These are phyloP conservation scores for Apiospora hydei DNA, from an alignment of 2,329 filamentous ascomycete genomes.

Conservation along the genomic window DNA sequence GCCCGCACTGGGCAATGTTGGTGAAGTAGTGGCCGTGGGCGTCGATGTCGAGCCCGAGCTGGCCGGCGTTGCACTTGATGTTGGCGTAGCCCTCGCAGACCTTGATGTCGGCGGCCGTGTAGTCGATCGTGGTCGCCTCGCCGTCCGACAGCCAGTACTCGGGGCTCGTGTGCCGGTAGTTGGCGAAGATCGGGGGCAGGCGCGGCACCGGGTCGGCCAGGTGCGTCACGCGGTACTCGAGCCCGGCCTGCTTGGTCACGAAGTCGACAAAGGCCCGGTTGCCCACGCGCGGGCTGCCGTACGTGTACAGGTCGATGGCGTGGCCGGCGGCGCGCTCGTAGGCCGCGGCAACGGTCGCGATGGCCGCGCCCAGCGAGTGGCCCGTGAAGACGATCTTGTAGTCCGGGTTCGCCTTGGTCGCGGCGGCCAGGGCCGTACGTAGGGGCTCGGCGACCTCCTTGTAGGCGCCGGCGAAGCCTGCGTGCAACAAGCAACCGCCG, in stretches of 20 bases:
- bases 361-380: constrained; percentile 72
- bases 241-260: constrained; percentile 59
- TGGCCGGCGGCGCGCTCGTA: constrained; percentile 59
- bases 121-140: constrained; percentile 42
- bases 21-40: constrained; percentile 60
- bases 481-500: constrained; percentile 58
- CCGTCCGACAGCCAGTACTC: constrained; percentile 69
- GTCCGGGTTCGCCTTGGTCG: constrained; percentile 53
- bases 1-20: constrained; percentile 49
- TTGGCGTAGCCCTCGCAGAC: constrained; percentile 58
- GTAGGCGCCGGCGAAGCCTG: constrained; percentile 68
- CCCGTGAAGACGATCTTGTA: constrained; percentile 67
- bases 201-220: constrained; percentile 71
- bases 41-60: constrained; percentile 50
- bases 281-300: constrained; percentile 71
- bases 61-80: constrained; percentile 59
- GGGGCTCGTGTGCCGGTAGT: constrained; percentile 71
- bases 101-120: constrained; percentile 49
- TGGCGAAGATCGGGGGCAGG: constrained; percentile 66
- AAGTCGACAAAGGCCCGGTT: constrained; percentile 62
- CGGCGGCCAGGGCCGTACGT: constrained; percentile 51
- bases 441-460: constrained; percentile 55
- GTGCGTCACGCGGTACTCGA: constrained; percentile 72
- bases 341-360: constrained; percentile 66
- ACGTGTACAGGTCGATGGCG: constrained; percentile 67